Conservation (phyloP, 140 eudicot genomes). For the Stevia rebaudiana region DNA sequence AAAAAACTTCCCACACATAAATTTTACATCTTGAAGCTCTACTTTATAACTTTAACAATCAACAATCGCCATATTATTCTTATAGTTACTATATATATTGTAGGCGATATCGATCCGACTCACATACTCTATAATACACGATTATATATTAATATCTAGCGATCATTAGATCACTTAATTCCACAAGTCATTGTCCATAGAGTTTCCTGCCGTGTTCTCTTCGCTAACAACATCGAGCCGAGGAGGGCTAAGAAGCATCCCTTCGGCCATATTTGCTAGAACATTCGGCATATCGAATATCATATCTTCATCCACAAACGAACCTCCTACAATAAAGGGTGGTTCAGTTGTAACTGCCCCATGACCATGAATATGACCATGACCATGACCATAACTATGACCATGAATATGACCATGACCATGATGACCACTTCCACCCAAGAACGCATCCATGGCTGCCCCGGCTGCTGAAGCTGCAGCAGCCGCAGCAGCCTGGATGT, state of each 20-base stretch:
- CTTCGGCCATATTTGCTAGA: conserved; percentile 67
- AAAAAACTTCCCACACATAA: conserved; percentile 18
- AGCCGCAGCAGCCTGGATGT: conserved; percentile 71
- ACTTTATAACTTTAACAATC: conserved; percentile 27
- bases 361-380: conserved; percentile 5
- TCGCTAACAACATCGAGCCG: conserved; percentile 22
- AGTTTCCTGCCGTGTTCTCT: conserved; percentile 19
- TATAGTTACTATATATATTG: conserved; percentile 9
- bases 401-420: conserved; percentile 7
- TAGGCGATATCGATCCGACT: background rate
- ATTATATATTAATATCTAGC: background rate
- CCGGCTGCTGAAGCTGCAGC: conserved; percentile 66
- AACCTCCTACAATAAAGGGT: conserved; percentile 1
- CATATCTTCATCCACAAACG: conserved; percentile 70
- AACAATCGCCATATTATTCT: conserved; percentile 31
- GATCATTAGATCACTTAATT: conserved; percentile 1
- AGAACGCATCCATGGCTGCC: conserved; percentile 55
- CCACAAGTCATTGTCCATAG: conserved; percentile 40
- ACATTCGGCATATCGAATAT: conserved; percentile 77
- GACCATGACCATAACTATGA: background rate
- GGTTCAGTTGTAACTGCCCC: conserved; percentile 14
- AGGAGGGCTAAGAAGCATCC: conserved; percentile 82
- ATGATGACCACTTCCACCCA: conserved; percentile 5
- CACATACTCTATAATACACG: background rate
- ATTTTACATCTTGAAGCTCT: conserved; percentile 27